Evolutionary conservation across 2,329 filamentous ascomycete genomes (phyloP).

Genomic region (Aspergillus arachidicola): DNA sequence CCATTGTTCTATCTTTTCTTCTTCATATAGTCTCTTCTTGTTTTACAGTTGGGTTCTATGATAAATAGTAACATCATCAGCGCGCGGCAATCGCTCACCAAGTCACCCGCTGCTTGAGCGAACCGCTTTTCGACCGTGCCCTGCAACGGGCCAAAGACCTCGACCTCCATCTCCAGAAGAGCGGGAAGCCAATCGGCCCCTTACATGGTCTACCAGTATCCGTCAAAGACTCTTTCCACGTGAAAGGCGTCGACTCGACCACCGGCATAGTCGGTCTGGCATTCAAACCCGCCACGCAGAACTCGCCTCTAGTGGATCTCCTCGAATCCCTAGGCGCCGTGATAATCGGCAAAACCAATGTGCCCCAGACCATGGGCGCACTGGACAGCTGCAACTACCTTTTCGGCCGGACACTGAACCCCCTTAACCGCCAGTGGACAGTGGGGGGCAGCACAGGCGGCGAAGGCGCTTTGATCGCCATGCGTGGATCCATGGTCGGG

Average conservation of each 20-base stretch:
- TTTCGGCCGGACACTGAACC: constrained; percentile 65
- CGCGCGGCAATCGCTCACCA: constrained; percentile 43
- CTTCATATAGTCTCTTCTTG: not conserved
- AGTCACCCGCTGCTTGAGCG: constrained; percentile 52
- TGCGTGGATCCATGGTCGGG: constrained; percentile 62
- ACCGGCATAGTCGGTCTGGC: constrained; percentile 64
- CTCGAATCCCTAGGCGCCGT: constrained; percentile 64
- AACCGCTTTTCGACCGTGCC: constrained; percentile 56
- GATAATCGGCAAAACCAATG: constrained; percentile 70
- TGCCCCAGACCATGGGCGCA: constrained; percentile 58
- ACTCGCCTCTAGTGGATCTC: constrained; percentile 61
- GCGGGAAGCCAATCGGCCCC: constrained; percentile 54
- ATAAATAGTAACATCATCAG: constrained; percentile 17
- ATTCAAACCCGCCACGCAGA: constrained; percentile 58
- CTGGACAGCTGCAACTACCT: constrained; percentile 64
- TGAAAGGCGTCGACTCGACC: constrained; percentile 54
- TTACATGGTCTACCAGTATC: constrained; percentile 64
- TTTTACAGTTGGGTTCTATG: not conserved
- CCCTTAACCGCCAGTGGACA: constrained; percentile 61
- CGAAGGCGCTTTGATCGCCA: constrained; percentile 61
- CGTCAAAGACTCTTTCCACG: constrained; percentile 50
- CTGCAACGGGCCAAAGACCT: constrained; percentile 51
- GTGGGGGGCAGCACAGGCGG: constrained; percentile 69
- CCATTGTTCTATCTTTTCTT: not conserved
- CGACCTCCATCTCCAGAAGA: constrained; percentile 47